phyloP scores from a whole-genome alignment of 1,284 basidiomycete species.

The Sphagnurus paluster region DNA sequence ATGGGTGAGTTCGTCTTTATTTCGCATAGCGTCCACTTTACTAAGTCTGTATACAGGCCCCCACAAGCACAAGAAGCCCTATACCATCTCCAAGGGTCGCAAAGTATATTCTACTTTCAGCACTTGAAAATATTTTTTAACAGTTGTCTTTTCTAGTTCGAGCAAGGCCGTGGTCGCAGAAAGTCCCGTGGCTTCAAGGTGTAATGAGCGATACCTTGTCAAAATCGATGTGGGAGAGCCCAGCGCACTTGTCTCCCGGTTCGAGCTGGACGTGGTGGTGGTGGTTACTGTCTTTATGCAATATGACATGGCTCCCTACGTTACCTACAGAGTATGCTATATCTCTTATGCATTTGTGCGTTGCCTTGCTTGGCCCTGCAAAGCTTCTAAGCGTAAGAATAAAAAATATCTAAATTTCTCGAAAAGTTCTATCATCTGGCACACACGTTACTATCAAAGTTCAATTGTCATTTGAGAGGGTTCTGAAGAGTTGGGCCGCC shows the following conservation, averaged over 20 bases:
- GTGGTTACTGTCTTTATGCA: constrained; percentile 14
- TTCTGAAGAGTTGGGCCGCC: no score
- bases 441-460: background rate
- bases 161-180: constrained; percentile 91
- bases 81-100: constrained; percentile 93
- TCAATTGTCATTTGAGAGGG: no score
- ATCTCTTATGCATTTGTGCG: no score
- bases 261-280: constrained; percentile 14
- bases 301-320: constrained; percentile 18
- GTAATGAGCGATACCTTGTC: constrained; percentile 40
- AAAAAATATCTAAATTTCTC: background rate
- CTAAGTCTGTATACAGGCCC: constrained; percentile 43
- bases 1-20: constrained; percentile 55
- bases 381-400: background rate
- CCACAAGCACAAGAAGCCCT: constrained; percentile 93
- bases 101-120: constrained; percentile 51
- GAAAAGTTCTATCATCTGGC: background rate
- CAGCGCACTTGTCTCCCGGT: constrained; percentile 8
- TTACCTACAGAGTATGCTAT: constrained; percentile 17
- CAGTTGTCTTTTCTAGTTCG: constrained; percentile 56
- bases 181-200: constrained; percentile 91
- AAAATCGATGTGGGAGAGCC: constrained; percentile 10
- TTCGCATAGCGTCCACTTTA: background rate
- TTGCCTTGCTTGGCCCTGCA: no score
- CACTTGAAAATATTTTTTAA: background rate